Conservation (phyloP, 345 rosid genomes). For the Noccaea caerulescens region DNA sequence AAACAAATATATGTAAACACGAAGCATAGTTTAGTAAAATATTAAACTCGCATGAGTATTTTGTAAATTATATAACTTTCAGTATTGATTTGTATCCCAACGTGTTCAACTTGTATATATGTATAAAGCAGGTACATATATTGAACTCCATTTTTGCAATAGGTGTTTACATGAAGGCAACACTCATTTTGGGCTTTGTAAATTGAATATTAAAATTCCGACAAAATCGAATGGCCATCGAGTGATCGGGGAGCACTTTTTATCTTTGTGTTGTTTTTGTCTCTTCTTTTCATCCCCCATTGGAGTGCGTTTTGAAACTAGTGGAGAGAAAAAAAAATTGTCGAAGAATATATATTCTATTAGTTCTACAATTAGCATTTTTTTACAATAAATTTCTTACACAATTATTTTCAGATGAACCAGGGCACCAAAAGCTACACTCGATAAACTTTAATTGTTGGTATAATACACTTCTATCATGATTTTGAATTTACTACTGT, state of each 20-base stretch:
- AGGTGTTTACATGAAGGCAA: slow-evolving; percentile 1
- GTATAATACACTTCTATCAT: background rate
- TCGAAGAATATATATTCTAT: background rate
- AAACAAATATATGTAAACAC: too few species aligned
- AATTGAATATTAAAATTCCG: slow-evolving; percentile 8
- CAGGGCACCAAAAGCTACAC: background rate
- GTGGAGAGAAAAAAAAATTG: background rate
- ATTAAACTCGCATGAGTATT: too few species aligned
- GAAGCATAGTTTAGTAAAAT: too few species aligned
- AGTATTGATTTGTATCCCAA: too few species aligned
- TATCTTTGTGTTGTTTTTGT: slow-evolving; percentile 10
- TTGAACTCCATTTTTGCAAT: slow-evolving; percentile 3
- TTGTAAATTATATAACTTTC: too few species aligned
- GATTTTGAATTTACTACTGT: background rate
- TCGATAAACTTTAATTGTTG: background rate
- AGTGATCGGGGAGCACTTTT: slow-evolving; percentile 25
- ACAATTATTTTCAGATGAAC: background rate
- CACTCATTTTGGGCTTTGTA: background rate
- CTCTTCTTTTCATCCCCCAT: slow-evolving; percentile 21
- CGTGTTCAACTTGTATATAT: too few species aligned
- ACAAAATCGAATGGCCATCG: slow-evolving; percentile 23
- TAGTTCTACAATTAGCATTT: background rate
- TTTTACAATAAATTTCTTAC: background rate
- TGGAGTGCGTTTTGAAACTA: slow-evolving; percentile 9
- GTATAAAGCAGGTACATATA: background rate